Conservation (phyloP, 2,329 filamentous ascomycete species). For the Phialemoniopsis sp. region DNA sequence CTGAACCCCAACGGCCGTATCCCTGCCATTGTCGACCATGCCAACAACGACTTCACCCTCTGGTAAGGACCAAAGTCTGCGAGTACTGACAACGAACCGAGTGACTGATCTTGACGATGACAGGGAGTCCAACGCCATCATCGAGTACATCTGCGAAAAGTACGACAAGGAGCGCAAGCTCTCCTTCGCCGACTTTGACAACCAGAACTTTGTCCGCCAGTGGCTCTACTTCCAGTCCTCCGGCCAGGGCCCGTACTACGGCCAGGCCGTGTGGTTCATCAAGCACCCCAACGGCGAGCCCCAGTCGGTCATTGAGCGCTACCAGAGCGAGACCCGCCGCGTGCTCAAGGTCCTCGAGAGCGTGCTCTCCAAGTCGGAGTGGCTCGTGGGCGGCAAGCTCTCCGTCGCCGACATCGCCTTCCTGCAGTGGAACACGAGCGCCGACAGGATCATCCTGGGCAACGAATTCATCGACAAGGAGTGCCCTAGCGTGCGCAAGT, state of each 20-base stretch:
- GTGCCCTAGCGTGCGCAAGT: slow-evolving; percentile 1
- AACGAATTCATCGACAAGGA: slow-evolving; percentile 3
- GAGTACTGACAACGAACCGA: too few species aligned
- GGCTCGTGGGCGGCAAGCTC: slow-evolving; percentile 4
- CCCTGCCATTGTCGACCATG: too few species aligned
- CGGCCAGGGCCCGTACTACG: slow-evolving; percentile 38
- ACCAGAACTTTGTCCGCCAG: slow-evolving; percentile 30
- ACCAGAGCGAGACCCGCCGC: slow-evolving; percentile 1
- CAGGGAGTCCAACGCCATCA: slow-evolving; percentile 40
- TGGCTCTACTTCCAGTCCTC: slow-evolving; percentile 38
- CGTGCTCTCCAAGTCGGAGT: slow-evolving; percentile 15
- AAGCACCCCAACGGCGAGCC: too few species aligned
- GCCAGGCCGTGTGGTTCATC: slow-evolving; percentile 21
- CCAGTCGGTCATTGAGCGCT: slow-evolving; percentile 2
- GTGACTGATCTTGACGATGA: too few species aligned
- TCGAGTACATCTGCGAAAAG: slow-evolving; percentile 39
- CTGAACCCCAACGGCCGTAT: too few species aligned
- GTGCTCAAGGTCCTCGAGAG: slow-evolving; percentile 21
- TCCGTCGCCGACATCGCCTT: slow-evolving; percentile 6
- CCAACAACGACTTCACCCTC: too few species aligned
- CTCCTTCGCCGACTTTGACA: slow-evolving; percentile 26
- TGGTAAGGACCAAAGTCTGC: too few species aligned
- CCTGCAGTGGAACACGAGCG: slow-evolving; percentile 4
- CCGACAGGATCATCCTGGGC: slow-evolving; percentile 4
- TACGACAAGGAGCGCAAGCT: slow-evolving; percentile 38